Conservation (phyloP, 2,329 filamentous ascomycete species). For the Ampelomyces quisqualis region DNA sequence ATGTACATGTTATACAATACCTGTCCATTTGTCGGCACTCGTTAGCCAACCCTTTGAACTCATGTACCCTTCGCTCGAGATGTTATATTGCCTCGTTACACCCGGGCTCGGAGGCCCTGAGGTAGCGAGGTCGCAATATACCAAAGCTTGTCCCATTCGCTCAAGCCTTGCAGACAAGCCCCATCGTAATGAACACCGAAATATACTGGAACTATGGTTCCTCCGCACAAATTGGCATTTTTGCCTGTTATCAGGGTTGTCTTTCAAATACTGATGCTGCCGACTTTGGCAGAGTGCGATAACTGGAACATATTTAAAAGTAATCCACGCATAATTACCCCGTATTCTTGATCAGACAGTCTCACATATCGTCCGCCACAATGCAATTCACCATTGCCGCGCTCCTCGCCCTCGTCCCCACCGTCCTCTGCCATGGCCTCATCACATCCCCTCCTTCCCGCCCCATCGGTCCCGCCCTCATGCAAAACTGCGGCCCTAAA, state of each 20-base stretch:
- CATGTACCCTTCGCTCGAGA: neutral
- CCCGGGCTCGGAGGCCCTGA: conserved; percentile 6
- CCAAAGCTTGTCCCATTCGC: conserved; percentile 5
- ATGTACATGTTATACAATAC: too few species aligned
- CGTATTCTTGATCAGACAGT: neutral
- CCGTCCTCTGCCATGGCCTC: conserved; percentile 52
- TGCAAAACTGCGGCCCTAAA: conserved; percentile 54
- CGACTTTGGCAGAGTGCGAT: neutral
- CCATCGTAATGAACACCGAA: conserved; percentile 3
- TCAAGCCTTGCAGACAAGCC: neutral
- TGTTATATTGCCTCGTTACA: conserved; percentile 6
- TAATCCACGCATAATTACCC: neutral
- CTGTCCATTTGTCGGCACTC: neutral
- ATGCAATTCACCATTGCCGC: conserved; percentile 20
- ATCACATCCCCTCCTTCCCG: conserved; percentile 54
- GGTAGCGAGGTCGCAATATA: conserved; percentile 8
- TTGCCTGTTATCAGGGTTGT: neutral
- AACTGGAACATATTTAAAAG: neutral
- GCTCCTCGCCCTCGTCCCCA: conserved; percentile 17
- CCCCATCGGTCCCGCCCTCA: conserved; percentile 53
- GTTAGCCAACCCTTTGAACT: neutral
- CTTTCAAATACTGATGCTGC: conserved; percentile 2
- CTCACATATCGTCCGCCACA: too few species aligned
- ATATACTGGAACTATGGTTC: neutral
- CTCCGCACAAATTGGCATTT: conserved; percentile 6